Evolutionary conservation across 148 eudicot genomes (phyloP).

Genomic region (Vaccinium macrocarpon): DNA sequence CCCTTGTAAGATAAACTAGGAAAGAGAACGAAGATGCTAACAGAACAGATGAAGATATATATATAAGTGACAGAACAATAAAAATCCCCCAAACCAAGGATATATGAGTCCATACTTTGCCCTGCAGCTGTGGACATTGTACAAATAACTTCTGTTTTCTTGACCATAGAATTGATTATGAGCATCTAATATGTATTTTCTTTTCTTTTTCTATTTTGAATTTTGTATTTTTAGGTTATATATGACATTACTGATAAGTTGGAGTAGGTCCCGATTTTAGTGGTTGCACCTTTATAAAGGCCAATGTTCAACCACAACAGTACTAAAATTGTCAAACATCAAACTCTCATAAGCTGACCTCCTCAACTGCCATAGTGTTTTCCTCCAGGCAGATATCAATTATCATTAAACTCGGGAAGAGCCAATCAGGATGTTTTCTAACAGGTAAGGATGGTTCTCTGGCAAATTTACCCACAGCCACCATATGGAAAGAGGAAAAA

Average conservation of each 20-base stretch:
- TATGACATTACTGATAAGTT: not conserved
- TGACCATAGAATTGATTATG: conserved; percentile 1
- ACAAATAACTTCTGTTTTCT: not conserved
- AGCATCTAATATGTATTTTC: not conserved
- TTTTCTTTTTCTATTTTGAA: not conserved
- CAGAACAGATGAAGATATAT: not conserved
- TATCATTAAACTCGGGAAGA: conserved; percentile 73
- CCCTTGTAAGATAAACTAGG: conserved; percentile 25
- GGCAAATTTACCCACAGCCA: conserved; percentile 83
- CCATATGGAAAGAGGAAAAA: conserved; percentile 67
- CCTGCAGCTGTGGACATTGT: not conserved
- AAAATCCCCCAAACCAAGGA: not conserved
- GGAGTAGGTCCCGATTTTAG: not conserved
- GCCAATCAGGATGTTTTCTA: conserved; percentile 85
- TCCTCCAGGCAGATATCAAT: conserved; percentile 62
- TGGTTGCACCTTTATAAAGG: not conserved
- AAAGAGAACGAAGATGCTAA: not conserved
- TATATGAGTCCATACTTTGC: not conserved
- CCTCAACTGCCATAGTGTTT: conserved; percentile 64
- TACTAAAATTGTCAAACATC: not conserved
- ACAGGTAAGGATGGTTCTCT: conserved; percentile 96
- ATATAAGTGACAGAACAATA: not conserved
- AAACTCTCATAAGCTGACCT: conserved; percentile 39
- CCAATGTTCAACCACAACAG: not conserved
- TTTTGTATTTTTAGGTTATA: not conserved